These are phyloP conservation scores for Chenopodium album DNA, from an alignment of 148 eudicot species.

Conservation along the genomic window DNA sequence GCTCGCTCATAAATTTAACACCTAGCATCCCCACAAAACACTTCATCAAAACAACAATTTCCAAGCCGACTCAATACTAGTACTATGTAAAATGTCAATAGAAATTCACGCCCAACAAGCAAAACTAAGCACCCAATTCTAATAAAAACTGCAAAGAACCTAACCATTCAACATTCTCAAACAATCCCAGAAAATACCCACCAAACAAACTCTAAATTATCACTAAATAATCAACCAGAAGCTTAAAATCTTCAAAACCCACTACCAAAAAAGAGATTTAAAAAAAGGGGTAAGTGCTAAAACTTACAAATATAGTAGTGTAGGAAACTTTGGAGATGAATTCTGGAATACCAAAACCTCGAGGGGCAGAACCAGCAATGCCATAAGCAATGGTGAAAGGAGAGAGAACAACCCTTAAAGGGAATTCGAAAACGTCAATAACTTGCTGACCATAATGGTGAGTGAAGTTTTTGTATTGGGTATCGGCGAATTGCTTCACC, in stretches of 20 bases:
- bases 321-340: constrained; percentile 74
- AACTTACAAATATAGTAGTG: constrained; percentile 67
- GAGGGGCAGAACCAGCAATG: constrained; percentile 85
- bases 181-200: constrained; percentile 7
- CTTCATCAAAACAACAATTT: background rate
- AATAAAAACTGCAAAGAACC: background rate
- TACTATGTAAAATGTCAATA: background rate
- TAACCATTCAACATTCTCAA: background rate
- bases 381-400: constrained; percentile 70
- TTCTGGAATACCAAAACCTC: constrained; percentile 84
- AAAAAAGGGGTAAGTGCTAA: background rate
- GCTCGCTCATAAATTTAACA: background rate
- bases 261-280: background rate
- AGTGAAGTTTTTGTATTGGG: constrained; percentile 44
- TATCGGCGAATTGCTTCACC: constrained; percentile 37
- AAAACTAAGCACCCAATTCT: background rate
- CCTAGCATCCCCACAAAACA: background rate
- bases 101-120: background rate
- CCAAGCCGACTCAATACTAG: background rate
- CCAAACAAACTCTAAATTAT: background rate
- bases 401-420: constrained; percentile 56
- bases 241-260: background rate
- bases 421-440: constrained; percentile 59
- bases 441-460: constrained; percentile 51
- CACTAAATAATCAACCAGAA: background rate